These are phyloP conservation scores for Aspergillus aculeatus DNA, from an alignment of 2,329 filamentous ascomycete species.

Conservation along the genomic window DNA sequence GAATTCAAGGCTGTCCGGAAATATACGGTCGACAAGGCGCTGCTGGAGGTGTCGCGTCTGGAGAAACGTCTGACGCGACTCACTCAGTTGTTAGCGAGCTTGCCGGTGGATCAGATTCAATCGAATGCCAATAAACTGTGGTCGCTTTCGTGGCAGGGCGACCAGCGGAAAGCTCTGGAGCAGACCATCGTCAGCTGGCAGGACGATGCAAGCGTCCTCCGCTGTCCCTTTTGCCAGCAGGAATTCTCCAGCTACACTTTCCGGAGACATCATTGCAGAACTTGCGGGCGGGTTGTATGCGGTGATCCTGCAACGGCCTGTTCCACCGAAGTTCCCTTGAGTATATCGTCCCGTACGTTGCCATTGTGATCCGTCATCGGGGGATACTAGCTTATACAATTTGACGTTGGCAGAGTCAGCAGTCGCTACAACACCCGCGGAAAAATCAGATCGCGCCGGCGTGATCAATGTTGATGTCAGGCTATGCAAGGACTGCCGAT, in stretches of 20 bases:
- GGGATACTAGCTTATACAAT: constrained; percentile 19
- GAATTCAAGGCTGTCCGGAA: constrained; percentile 69
- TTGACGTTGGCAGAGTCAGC: constrained; percentile 10
- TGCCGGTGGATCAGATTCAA: constrained; percentile 64
- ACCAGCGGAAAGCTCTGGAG: constrained; percentile 75
- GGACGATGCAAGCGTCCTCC: constrained; percentile 75
- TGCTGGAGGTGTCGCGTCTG: constrained; percentile 81
- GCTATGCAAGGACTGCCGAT: constrained; percentile 87
- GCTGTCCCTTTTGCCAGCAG: constrained; percentile 93
- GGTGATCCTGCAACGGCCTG: constrained; percentile 81
- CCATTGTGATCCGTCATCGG: neutral
- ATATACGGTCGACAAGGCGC: constrained; percentile 77
- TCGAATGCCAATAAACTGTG: constrained; percentile 50
- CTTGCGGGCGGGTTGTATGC: constrained; percentile 91
- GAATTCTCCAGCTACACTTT: constrained; percentile 94
- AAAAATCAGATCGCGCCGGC: constrained; percentile 46
- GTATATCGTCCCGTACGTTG: constrained; percentile 64
- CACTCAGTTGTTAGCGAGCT: constrained; percentile 75
- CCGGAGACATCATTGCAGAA: constrained; percentile 87
- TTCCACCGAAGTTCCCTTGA: constrained; percentile 78
- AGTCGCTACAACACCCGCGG: constrained; percentile 38
- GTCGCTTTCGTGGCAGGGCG: constrained; percentile 66
- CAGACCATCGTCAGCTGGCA: constrained; percentile 95
- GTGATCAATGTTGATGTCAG: constrained; percentile 75
- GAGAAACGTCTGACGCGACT: constrained; percentile 91